Percentiles rank a stretch among this genome's conserved stretches.
These are phyloP conservation scores for Sarcomyxa edulis DNA, from an alignment of 768 basidiomycete species.

Conservation along the genomic window DNA sequence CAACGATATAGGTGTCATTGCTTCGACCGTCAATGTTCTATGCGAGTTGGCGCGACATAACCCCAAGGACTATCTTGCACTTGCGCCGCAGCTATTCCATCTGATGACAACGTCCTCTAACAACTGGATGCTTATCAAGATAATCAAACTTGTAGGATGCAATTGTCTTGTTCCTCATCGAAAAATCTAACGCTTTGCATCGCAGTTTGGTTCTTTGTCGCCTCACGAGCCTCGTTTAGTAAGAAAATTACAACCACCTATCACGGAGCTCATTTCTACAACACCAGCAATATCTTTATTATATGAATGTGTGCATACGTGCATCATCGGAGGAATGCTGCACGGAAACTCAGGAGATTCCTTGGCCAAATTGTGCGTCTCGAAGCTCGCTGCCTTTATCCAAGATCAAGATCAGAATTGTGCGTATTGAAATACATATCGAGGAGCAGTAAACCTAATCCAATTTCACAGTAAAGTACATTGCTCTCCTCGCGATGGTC, in stretches of 20 bases:
- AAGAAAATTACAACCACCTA: conserved; percentile 89
- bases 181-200: conserved; percentile 2
- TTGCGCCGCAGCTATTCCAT: conserved; percentile 92
- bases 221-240: conserved; percentile 92
- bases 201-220: conserved; percentile 86
- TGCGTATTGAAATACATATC: conserved; percentile 35
- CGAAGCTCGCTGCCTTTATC: conserved; percentile 89
- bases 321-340: conserved; percentile 96
- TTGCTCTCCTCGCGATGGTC: conserved; percentile 89
- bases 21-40: conserved; percentile 89
- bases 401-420: conserved; percentile 94
- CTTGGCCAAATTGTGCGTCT: conserved; percentile 84
- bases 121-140: conserved; percentile 99
- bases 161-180: background rate
- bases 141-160: conserved; percentile 92
- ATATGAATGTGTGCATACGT: conserved; percentile 98
- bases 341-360: conserved; percentile 70
- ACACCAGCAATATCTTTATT: conserved; percentile 93
- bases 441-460: conserved; percentile 2
- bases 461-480: conserved; percentile 79
- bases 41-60: conserved; percentile 85
- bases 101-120: conserved; percentile 91
- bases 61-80: conserved; percentile 73
- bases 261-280: conserved; percentile 92
- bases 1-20: conserved; percentile 68